Evolutionary conservation across 805 yeast genomes (phyloP), one percentile per base, ranked within the genome.

Genomic region (Lipomyces oligophaga): DNA sequence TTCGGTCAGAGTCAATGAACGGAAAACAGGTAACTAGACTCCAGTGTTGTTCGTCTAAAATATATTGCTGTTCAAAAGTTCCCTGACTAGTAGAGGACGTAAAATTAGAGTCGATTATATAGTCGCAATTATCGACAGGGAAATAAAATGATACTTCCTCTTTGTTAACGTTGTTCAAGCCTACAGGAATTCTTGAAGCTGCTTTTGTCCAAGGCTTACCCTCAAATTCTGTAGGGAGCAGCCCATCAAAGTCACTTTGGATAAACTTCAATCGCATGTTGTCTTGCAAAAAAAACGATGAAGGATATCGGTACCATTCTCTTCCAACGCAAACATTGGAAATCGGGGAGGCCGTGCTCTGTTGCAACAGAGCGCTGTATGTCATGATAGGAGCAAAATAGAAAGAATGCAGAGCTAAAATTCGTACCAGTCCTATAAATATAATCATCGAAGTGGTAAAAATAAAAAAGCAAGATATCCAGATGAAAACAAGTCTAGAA

Each of bases 221-320:
- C 55, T 63, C 59, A 60, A 89, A 90, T 58, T 86, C 93, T 2
- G 94, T 95, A 0, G 97, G 97, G 28, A 90, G 68, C 51, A 89
- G 68, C 0, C 97, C 97, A 62, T 81, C 78, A 65, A 89, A 90
- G 1, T 90, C 93, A 46, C 87, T 80, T 45, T 73, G 69, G 7
- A 85, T 78, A 63, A 86, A 90, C 58, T 71, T 70, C 20, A 87
- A 67, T 55, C 96, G 68, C 58, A 73, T 73, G 47, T 77, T 69
- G 3, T 76, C 74, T 3, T 85, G 81, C 20, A 90, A 67, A 61
- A 89, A 86, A 62, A 88, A 85, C 0, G 96, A 88, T 0, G 85
- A 80, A 7, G 97, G 96, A 65, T 71, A 89, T 61, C 90, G 84
- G 60, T 86, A 87, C 97, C 97, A 89, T 67, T 90, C 97, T 48